Base-by-base conservation (phyloP, 768 basidiomycete genomes). In the Lyophyllum atratum region DNA sequence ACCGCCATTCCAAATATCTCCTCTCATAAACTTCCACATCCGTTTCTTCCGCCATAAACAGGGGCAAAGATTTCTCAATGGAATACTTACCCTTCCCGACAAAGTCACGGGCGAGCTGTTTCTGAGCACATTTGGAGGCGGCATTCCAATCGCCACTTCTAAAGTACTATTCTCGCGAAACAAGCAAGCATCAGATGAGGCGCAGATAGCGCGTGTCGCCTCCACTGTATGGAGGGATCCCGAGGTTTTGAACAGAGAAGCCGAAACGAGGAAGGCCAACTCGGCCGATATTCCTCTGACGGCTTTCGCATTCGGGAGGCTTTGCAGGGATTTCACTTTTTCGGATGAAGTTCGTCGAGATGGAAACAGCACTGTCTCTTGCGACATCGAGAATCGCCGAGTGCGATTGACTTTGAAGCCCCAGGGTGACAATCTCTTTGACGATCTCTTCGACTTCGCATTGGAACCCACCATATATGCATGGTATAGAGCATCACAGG, bases 221-320 rank as follows among this genome's bases (percentile, higher is more conserved):
- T 40, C 39, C 17, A 40, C 39, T 19, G 40, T 42, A 12, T 52
- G 52, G 52, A 12, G 10, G 28, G 52, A 52, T 33, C 52, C 52
- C 11, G 42, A 31, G n/a, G 33, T 21, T 17, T 29, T 52, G 52
- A 42, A 21, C 5, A 28, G 29, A n/a, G 52, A 52, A 26, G 52
- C 40, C 17, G 52, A 52, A 15, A 31, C 0, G 52, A 52, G 42
- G 40, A 33, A 52, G 52, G 17, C n/a, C 24, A 25, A 31, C 26
- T 52, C 52, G 10, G 52, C 52, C 22, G 19, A 52, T 44, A 52
- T 52, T 24, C 52, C 52, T 17, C 42, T 52, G 11, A 19, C 19
- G 28, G 44, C 40, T n/a, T 52, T 52, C 44, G 52, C 52, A 31
- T 52, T 52, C 33, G 52, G 52, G 44, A 43, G 52, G 39, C 52